Base-by-base conservation (phyloP, 768 basidiomycete genomes). In the Thelephora aurantiotincta region DNA sequence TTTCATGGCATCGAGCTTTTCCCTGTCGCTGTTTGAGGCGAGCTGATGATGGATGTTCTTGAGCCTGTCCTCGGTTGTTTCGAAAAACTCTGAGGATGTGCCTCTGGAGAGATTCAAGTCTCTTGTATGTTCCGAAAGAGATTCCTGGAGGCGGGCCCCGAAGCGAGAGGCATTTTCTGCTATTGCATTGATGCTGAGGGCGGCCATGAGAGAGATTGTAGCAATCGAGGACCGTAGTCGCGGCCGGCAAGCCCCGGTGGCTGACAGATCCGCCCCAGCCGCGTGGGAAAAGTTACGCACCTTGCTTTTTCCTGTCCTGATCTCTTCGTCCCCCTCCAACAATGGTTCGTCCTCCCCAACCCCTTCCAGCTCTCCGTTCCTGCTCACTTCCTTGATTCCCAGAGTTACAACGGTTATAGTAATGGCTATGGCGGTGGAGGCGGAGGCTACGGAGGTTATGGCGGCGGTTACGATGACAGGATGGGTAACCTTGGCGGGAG, bases 1-100 rank as follows among this genome's bases (percentile, higher is more conserved):
- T 65, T 94, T 96, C 82, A 99, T 83, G 3, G 91, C 94, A 53
- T 98, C 92, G 45, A 94, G 65, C 58, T 92, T 88, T 59, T 98
- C 94, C 48, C 80, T 70, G 57, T 98, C 96, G 49, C 80, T 82
- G 54, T 72, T 82, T 3, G 85, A 87, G 56, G 96, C 91, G 33
- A 99, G 74, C 60, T 97, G 83, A 56, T 80, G 81, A 50, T 75
- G 74, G 30, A 97, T 85, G 57, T 90, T 81, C 62, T 79, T 80
- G 45, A 78, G 67, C 60, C 84, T 86, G 58, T 96, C 92, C 55
- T 93, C 86, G 4, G 77, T 67, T 44, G 68, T 68, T 55, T 87
- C 85, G 46, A 83, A 68, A 58, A 81, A 82, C 23, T 71, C 67
- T 33, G 77, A 69, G 36, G 73, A 68, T 18, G 71, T 65, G 11